Evolutionary conservation across 176 grass and related monocot genomes (phyloP).

Genomic region (Avena atlantica): DNA sequence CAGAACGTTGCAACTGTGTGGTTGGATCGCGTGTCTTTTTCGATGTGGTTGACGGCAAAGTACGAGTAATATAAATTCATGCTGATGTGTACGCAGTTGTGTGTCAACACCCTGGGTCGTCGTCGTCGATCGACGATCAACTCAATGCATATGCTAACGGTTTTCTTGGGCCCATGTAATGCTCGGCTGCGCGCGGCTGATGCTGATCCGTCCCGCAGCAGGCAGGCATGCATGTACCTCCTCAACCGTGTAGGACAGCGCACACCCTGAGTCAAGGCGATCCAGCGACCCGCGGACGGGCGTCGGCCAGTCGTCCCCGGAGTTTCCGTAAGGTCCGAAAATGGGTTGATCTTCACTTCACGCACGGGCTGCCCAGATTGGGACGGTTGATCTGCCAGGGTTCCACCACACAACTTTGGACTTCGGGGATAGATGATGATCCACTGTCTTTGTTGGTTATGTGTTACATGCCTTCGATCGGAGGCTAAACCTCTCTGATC

Average conservation of each 20-base stretch:
- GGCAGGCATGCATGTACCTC: neutral
- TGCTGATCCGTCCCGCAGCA: neutral
- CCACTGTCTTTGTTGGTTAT: too few species aligned
- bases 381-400: too few species aligned
- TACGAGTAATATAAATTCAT: neutral
- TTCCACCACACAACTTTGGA: too few species aligned
- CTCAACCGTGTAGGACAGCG: neutral
- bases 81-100: constrained; percentile 1
- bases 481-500: too few species aligned
- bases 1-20: neutral
- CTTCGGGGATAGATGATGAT: too few species aligned
- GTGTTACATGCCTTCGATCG: too few species aligned
- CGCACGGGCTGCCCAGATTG: too few species aligned
- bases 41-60: neutral
- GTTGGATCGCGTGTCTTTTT: neutral
- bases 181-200: neutral
- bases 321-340: too few species aligned
- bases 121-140: neutral
- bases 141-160: neutral
- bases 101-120: neutral
- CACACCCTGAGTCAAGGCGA: too few species aligned
- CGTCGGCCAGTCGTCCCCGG: too few species aligned
- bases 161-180: neutral
- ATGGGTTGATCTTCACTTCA: too few species aligned
- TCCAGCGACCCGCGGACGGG: too few species aligned